phyloP scores from a whole-genome alignment of 768 basidiomycete species.

The Stropharia rugosoannulata region DNA sequence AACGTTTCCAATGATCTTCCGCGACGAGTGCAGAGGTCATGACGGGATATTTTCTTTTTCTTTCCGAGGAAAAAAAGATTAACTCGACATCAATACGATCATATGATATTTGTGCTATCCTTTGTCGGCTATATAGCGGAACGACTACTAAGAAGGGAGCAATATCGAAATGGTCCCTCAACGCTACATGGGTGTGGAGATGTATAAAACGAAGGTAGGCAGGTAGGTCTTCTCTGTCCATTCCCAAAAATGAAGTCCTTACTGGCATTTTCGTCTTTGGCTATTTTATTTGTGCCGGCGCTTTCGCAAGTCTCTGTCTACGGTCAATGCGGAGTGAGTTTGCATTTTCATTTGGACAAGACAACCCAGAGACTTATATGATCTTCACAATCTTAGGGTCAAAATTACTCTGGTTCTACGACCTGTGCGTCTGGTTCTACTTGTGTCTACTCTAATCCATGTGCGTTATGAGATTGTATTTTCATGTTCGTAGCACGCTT shows the following conservation, averaged over 20 bases:
- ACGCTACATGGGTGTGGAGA: constrained; percentile 1
- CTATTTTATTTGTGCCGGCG: constrained; percentile 29
- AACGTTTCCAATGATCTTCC: constrained; percentile 1
- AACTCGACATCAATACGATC: background rate
- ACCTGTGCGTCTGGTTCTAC: constrained; percentile 42
- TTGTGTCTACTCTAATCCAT: constrained; percentile 41
- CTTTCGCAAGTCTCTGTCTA: constrained; percentile 36
- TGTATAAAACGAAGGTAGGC: background rate
- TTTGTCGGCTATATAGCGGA: constrained; percentile 32
- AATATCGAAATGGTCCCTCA: background rate
- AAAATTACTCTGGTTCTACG: constrained; percentile 41
- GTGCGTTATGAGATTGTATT: constrained; percentile 24
- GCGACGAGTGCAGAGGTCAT: background rate
- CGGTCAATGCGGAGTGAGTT: constrained; percentile 52
- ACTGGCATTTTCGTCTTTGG: constrained; percentile 29
- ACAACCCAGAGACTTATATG: background rate
- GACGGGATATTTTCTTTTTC: background rate
- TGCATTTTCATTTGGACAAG: constrained; percentile 3
- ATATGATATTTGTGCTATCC: background rate
- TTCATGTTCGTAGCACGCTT: background rate
- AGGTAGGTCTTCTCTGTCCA: background rate
- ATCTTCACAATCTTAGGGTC: constrained; percentile 26
- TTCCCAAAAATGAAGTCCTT: constrained; percentile 28
- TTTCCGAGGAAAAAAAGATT: constrained; percentile 1
- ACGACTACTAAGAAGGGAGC: background rate